Evolutionary conservation across 1,139 yeast species (phyloP).

Genomic region (Hyphopichia burtonii): DNA sequence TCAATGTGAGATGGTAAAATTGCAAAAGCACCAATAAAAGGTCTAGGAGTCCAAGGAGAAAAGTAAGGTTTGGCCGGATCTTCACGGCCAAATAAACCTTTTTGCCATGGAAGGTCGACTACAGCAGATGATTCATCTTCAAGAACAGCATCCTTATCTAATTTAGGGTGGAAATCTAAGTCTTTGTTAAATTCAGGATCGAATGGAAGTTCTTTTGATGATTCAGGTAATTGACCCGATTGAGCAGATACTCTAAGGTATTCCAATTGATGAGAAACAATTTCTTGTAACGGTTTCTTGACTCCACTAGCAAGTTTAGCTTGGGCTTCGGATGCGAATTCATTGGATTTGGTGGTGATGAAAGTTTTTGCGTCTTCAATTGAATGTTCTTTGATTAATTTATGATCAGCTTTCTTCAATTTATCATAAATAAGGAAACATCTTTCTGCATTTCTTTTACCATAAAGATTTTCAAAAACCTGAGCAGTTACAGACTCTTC

Average conservation of each 20-base stretch:
- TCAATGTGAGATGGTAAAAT: slow-evolving; percentile 90
- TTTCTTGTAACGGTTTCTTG: slow-evolving; percentile 55
- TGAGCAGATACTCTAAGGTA: slow-evolving; percentile 42
- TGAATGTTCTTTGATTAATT: slow-evolving; percentile 20
- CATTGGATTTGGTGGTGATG: slow-evolving; percentile 37
- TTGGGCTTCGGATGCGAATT: slow-evolving; percentile 32
- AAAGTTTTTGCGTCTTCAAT: slow-evolving; percentile 19
- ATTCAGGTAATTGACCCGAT: slow-evolving; percentile 26
- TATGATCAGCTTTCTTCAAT: slow-evolving; percentile 27
- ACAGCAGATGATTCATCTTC: slow-evolving; percentile 55
- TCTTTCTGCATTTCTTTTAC: slow-evolving; percentile 26
- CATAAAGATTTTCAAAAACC: slow-evolving; percentile 19
- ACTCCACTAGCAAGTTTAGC: slow-evolving; percentile 44
- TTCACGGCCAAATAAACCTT: slow-evolving; percentile 72
- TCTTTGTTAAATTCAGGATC: slow-evolving; percentile 58
- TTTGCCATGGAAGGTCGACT: slow-evolving; percentile 72
- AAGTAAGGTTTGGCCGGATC: slow-evolving; percentile 79
- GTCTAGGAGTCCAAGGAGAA: slow-evolving; percentile 97
- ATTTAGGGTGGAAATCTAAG: slow-evolving; percentile 46
- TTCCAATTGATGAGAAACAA: slow-evolving; percentile 52
- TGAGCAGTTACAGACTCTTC: slow-evolving; percentile 21
- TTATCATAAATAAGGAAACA: slow-evolving; percentile 30
- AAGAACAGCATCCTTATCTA: slow-evolving; percentile 52
- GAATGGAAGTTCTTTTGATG: slow-evolving; percentile 36
- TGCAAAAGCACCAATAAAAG: slow-evolving; percentile 89